Evolutionary conservation across 2,329 filamentous ascomycete species (phyloP).

Genomic region (Colletotrichum zoysiae): DNA sequence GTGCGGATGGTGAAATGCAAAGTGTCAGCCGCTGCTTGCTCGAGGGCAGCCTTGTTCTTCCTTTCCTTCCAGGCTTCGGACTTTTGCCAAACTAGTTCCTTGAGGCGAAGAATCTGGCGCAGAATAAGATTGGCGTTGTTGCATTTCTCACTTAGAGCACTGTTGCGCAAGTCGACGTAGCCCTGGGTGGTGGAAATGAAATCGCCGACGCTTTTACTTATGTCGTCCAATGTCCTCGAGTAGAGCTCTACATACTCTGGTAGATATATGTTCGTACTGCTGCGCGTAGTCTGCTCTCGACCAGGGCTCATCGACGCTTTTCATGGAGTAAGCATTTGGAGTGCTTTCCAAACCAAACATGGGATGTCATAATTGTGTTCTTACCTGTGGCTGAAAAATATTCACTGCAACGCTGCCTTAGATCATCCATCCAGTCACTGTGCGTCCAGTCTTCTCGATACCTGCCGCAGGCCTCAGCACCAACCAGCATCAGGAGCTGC

Average conservation of each 20-base stretch:
- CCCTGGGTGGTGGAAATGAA: not conserved
- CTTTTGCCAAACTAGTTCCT: not conserved
- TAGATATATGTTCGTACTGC: not conserved
- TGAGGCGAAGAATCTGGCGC: constrained; percentile 8
- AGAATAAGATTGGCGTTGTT: constrained; percentile 39
- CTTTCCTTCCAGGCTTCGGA: not conserved
- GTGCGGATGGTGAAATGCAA: not conserved
- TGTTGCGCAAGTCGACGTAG: not conserved
- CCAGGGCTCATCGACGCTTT: too few relatives aligned
- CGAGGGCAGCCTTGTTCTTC: not conserved
- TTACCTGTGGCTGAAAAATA: not conserved
- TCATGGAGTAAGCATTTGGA: not conserved
- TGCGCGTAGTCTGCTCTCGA: not conserved
- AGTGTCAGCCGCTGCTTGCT: not conserved
- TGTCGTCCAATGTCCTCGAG: not conserved
- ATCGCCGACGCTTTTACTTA: not conserved
- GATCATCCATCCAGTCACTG: not conserved
- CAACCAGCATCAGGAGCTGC: constrained; percentile 35
- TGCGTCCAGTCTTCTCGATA: not conserved
- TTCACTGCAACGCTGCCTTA: not conserved
- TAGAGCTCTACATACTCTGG: not conserved
- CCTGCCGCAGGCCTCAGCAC: not conserved
- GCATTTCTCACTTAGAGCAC: constrained; percentile 23
- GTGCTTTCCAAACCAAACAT: too few relatives aligned
- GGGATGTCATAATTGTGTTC: not conserved